phyloP scores from a whole-genome alignment of 2,329 filamentous ascomycete genomes.

The Aspergillus sp. region DNA sequence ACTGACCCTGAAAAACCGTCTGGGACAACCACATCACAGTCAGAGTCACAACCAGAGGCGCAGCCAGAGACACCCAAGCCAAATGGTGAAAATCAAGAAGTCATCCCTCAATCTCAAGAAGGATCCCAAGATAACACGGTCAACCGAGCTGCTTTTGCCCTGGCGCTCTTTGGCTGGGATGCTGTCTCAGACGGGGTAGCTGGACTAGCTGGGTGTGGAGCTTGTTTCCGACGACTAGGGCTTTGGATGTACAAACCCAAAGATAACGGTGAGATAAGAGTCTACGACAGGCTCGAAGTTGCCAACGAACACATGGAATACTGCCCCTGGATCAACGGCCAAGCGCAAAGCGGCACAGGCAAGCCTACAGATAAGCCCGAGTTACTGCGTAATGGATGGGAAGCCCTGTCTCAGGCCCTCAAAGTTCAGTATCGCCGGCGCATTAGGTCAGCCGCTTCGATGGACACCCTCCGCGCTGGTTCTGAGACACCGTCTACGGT shows the following conservation, averaged over 20 bases:
- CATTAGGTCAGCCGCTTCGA: conserved; percentile 19
- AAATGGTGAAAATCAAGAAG: conserved; percentile 2
- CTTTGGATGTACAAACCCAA: conserved; percentile 90
- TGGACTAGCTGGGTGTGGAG: conserved; percentile 69
- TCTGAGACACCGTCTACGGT: conserved; percentile 13
- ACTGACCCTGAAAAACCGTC: conserved; percentile 3
- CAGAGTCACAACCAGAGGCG: not conserved
- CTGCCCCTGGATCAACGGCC: conserved; percentile 67
- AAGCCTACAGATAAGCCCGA: conserved; percentile 23
- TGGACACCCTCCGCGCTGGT: conserved; percentile 22
- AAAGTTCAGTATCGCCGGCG: conserved; percentile 31
- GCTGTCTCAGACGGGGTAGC: conserved; percentile 37
- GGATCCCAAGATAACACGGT: conserved; percentile 21
- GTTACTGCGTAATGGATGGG: conserved; percentile 38
- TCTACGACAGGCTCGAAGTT: conserved; percentile 53
- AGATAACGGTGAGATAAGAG: conserved; percentile 41
- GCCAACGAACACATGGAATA: conserved; percentile 70
- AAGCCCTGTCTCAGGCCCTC: conserved; percentile 36
- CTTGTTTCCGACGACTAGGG: conserved; percentile 79
- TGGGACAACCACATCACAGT: conserved; percentile 13
- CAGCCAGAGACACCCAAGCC: not conserved
- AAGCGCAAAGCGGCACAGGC: conserved; percentile 48
- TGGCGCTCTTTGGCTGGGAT: conserved; percentile 71
- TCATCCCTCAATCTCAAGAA: conserved; percentile 6
- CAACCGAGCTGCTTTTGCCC: conserved; percentile 56